Evolutionary conservation across 345 rosid genomes (phyloP).

Genomic region (Eucalyptus regnans): DNA sequence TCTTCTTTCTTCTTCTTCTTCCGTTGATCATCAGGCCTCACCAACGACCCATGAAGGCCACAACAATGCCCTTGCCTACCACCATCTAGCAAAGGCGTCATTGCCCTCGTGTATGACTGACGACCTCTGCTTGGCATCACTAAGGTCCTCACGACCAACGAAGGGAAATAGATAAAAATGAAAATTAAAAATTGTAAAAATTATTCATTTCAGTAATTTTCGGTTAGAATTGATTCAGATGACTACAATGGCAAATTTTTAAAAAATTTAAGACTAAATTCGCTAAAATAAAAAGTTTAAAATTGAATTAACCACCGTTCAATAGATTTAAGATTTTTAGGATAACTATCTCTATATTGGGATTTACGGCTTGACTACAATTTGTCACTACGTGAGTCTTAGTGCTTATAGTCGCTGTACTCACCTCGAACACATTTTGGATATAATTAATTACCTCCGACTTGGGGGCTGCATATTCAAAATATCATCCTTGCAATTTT

Average conservation of each 20-base stretch:
- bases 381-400: neutral
- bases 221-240: fast-evolving
- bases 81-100: neutral
- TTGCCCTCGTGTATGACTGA: neutral
- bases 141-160: neutral
- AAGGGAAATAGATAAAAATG: neutral
- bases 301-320: fast-evolving
- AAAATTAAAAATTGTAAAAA: too few relatives aligned
- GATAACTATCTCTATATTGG: neutral
- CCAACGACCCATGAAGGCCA: neutral
- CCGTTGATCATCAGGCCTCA: fast-evolving
- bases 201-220: too few relatives aligned
- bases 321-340: neutral
- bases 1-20: too few relatives aligned
- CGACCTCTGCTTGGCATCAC: neutral
- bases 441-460: neutral
- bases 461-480: neutral
- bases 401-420: fast-evolving
- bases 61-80: neutral
- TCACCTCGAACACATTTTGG: neutral
- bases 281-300: neutral
- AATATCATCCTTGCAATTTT: neutral
- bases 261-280: neutral
- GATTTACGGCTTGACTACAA: neutral
- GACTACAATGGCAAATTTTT: neutral